Base-by-base conservation (phyloP, 495 filamentous ascomycete species). In the Talaromyces wortmannii region DNA sequence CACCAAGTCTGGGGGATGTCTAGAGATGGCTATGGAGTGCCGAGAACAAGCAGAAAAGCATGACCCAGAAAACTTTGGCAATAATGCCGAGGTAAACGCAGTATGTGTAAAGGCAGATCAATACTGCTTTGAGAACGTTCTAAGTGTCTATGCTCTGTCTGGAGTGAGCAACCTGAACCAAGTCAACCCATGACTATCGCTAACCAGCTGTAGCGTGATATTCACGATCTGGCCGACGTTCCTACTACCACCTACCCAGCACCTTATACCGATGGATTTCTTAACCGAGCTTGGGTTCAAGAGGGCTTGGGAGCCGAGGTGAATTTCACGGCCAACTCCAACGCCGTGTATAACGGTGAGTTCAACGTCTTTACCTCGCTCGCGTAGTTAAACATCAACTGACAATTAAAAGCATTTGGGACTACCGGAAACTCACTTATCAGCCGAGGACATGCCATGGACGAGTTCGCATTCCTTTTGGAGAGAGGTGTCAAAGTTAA, bases 221-320 rank as follows among this genome's bases (percentile, higher is more conserved):
- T 23, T 23, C 23, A 23, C 4, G 23, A 23, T 23, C 23, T 0
- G 72, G 59, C 6, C 69, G 83, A 42, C 79, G 82, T 57, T 72
- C 75, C 58, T 89, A 89, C 69, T 87, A 91, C 65, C 56, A 78
- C 85, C 0, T 89, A 87, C 65, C 88, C 88, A 10, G 72, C 80
- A 0, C 72, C 71, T 36, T 83, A 76, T 52, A 87, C 79, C 59
- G 53, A 81, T 8, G 85, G 86, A 33, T 90, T 80, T 63, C 65
- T 91, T 55, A 86, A 81, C 63, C 79, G 82, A 47, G 72, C 75
- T 33, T 75, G 72, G 36, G 80, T 91, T 6, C 85, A 86, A 56
- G 61, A 71, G 0, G 82, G 83, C 0, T 77, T 91, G 52, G 86
- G 88, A 8, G 77, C 82, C 0, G 78, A 76, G 0, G 67, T 88